A percentile compares a stretch with the other conserved stretches of the same genome.
Conservation (phyloP, 2,329 filamentous ascomycete genomes). For the Rhinocladiella mackenziei region DNA sequence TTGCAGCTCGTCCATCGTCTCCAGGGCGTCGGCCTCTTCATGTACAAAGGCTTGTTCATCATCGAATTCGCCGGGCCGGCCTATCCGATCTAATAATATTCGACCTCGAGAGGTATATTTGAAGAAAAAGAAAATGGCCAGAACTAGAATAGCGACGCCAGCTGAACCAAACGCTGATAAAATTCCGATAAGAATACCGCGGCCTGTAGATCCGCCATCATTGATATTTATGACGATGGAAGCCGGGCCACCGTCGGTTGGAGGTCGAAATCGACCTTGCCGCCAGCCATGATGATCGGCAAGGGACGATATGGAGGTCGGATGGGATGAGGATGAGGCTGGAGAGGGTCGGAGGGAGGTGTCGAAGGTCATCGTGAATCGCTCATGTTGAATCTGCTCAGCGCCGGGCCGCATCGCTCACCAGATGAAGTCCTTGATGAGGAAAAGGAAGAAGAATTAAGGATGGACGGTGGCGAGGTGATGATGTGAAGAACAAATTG, state of each 20-base stretch:
- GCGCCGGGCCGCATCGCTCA: constrained; percentile 26
- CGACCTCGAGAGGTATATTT: constrained; percentile 81
- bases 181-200: constrained; percentile 89
- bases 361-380: constrained; percentile 24
- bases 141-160: constrained; percentile 72
- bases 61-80: constrained; percentile 91
- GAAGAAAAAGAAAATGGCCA: constrained; percentile 86
- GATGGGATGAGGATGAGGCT: constrained; percentile 14
- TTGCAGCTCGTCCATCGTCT: constrained; percentile 91
- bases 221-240: constrained; percentile 35
- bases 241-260: constrained; percentile 18
- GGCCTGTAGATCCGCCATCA: constrained; percentile 55
- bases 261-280: constrained; percentile 11
- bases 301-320: constrained; percentile 14
- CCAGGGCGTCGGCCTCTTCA: constrained; percentile 92
- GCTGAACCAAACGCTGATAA: constrained; percentile 92
- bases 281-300: constrained; percentile 17
- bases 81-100: constrained; percentile 89
- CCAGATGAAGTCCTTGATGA: constrained; percentile 7
- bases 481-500: constrained; percentile 17
- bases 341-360: constrained; percentile 18
- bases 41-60: constrained; percentile 92
- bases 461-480: constrained; percentile 16
- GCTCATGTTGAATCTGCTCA: constrained; percentile 23
- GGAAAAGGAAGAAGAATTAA: constrained; percentile 4